Conservation (phyloP, 345 rosid species). For the Populus euphratica region DNA sequence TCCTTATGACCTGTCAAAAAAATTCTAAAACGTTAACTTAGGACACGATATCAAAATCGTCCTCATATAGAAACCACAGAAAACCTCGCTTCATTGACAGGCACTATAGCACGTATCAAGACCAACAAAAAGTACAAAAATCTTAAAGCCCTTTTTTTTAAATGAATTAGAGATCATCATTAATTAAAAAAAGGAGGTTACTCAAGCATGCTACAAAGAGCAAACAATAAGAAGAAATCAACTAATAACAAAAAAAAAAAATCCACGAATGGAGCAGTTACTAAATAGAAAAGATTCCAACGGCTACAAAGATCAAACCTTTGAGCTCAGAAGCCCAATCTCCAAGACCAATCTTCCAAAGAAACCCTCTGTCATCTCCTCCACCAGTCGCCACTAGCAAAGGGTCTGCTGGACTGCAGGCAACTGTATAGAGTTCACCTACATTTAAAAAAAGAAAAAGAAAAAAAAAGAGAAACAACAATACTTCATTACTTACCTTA, state of each 20-base stretch:
- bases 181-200: background rate
- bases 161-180: background rate
- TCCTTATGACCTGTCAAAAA: slow-evolving; percentile 67
- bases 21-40: slow-evolving; percentile 1
- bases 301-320: slow-evolving; percentile 26
- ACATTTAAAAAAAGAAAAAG: slow-evolving; percentile 2
- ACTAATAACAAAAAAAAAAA: too few species aligned
- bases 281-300: background rate
- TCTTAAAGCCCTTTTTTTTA: too few species aligned
- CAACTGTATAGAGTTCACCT: slow-evolving; percentile 77
- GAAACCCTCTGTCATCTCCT: slow-evolving; percentile 74
- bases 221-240: background rate
- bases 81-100: background rate
- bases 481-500: background rate
- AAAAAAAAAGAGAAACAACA: background rate
- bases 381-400: slow-evolving; percentile 88
- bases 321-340: slow-evolving; percentile 81
- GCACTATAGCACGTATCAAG: background rate
- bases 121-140: background rate
- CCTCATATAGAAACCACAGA: background rate
- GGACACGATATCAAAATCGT: background rate
- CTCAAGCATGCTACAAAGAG: background rate
- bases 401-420: slow-evolving; percentile 78
- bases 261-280: background rate
- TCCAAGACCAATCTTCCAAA: slow-evolving; percentile 84